Conservation (phyloP, 2,329 filamentous ascomycete species). For the Alternaria solani region DNA sequence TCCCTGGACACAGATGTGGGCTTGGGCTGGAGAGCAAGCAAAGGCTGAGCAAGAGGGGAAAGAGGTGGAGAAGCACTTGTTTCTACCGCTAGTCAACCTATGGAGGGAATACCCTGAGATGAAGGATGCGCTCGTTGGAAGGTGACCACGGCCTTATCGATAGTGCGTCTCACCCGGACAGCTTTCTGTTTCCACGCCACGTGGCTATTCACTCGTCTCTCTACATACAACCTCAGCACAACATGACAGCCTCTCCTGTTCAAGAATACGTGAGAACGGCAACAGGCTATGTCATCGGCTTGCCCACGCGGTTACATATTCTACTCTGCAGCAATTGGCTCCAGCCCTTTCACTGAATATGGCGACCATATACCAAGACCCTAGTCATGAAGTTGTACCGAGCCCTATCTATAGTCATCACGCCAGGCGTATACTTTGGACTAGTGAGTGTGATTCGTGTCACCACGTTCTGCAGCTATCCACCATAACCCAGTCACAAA, state of each 20-base stretch:
- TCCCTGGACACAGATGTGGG: slow-evolving; percentile 58
- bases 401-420: too few species aligned
- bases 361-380: too few species aligned
- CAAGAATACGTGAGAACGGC: background rate
- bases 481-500: background rate
- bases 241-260: background rate
- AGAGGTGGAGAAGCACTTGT: slow-evolving; percentile 50
- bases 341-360: too few species aligned
- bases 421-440: too few species aligned
- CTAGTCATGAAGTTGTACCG: too few species aligned
- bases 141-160: slow-evolving; percentile 7
- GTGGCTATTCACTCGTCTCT: background rate
- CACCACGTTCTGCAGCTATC: background rate
- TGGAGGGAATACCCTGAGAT: slow-evolving; percentile 46
- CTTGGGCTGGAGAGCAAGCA: slow-evolving; percentile 47
- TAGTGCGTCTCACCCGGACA: background rate
- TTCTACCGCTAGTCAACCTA: slow-evolving; percentile 59
- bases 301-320: background rate
- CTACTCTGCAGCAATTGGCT: too few species aligned
- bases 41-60: slow-evolving; percentile 36
- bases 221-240: background rate
- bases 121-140: slow-evolving; percentile 27
- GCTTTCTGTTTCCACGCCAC: background rate
- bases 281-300: background rate
- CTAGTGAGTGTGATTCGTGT: background rate